These are phyloP conservation scores for Tulasnella sp. DNA, from an alignment of 768 basidiomycete species.

Conservation along the genomic window DNA sequence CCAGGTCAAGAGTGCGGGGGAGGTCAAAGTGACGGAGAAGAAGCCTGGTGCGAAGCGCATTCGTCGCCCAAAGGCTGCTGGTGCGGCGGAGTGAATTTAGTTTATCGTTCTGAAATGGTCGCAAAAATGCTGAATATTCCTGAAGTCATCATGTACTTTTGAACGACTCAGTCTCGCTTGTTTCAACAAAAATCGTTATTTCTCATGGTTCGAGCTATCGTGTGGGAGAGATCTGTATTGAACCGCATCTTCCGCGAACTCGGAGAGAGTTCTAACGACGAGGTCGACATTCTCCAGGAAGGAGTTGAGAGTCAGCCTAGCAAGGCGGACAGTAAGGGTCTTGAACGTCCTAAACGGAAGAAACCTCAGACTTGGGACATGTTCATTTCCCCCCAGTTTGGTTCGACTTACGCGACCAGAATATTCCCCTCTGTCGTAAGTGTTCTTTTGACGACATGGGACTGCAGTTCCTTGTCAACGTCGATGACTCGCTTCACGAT, in stretches of 20 bases:
- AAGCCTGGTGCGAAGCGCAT: neutral
- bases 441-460: conserved; percentile 74
- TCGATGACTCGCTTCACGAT: conserved; percentile 84
- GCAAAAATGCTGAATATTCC: conserved; percentile 14
- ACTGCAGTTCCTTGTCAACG: conserved; percentile 84
- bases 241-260: conserved; percentile 72
- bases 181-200: neutral
- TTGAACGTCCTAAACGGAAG: conserved; percentile 59
- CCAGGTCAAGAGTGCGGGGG: conserved; percentile 6
- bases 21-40: conserved; percentile 19
- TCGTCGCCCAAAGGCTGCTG: conserved; percentile 4
- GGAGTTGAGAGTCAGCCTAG: conserved; percentile 79
- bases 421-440: conserved; percentile 67
- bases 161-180: conserved; percentile 1
- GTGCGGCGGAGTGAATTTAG: neutral
- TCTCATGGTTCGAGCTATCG: neutral
- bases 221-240: neutral
- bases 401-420: conserved; percentile 69
- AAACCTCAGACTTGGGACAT: neutral
- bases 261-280: conserved; percentile 76
- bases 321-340: conserved; percentile 82
- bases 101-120: neutral
- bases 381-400: neutral
- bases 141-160: conserved; percentile 14
- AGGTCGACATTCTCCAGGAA: conserved; percentile 91